Evolutionary conservation across 768 basidiomycete species (phyloP), one percentile per base, ranked within the genome.

Genomic region (Amanita molliuscula): DNA sequence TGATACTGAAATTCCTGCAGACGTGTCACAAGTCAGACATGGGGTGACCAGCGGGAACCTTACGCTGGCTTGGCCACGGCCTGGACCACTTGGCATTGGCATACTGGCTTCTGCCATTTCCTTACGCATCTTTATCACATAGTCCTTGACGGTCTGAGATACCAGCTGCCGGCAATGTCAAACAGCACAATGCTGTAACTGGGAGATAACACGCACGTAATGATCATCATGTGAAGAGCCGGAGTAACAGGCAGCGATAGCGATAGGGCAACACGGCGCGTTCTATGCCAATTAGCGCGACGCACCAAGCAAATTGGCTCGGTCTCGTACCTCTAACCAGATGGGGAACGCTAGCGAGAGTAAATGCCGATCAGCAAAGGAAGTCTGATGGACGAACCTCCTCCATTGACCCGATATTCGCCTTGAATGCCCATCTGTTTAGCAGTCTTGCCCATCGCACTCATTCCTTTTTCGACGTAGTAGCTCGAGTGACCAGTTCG

Each of bases 381-480:
- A 34, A 38, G 8, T 37, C 4, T 16, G 52, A 28, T 28, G 16
- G 37, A 46, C 40, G 23, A 55, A 90, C 88, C 88, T 67, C 88
- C 88, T 44, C 88, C 88, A 52, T 78, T 76, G 38, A 88, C 73
- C 26, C 76, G 68, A 55, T 75, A 70, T 48, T 88, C 82, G 13
- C 72, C 74, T 49, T 82, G 78, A 31, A 84, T 71, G 3, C 82
- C 86, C 67, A 84, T 71, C 56, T 88, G 82, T 56, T 78, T 78
- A 34, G 82, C 74, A 5, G 80, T 81, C 66, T 84, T 88, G 15
- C 84, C 83, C 81, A 85, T 83, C 3, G 88, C 88, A 43, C 76
- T 78, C 79, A 88, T 88, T 5, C 86, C 84, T 60, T 88, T 89
- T 61, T 90, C 88, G 7, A 91, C 84, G 62, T 91, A 91, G 63